phyloP scores from a whole-genome alignment of 768 basidiomycete genomes.

The Leucocoprinus sp. region DNA sequence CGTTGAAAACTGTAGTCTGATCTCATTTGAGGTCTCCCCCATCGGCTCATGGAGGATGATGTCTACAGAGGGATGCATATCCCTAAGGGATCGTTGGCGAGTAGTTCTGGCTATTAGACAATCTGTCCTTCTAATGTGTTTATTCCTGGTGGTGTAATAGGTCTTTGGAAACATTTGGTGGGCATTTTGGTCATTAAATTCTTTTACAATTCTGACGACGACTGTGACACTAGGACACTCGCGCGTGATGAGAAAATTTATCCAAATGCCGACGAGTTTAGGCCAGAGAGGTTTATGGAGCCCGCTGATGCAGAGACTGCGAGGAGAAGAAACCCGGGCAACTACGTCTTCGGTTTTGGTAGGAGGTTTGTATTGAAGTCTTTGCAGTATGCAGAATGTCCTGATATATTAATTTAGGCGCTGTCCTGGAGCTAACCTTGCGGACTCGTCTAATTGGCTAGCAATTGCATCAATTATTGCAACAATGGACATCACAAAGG shows the following conservation, averaged over 20 bases:
- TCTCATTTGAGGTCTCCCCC: conserved; percentile 43
- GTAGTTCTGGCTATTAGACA: conserved; percentile 13
- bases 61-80: conserved; percentile 49
- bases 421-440: conserved; percentile 58
- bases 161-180: conserved; percentile 61
- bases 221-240: conserved; percentile 29
- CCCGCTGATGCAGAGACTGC: conserved; percentile 20
- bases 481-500: conserved; percentile 46
- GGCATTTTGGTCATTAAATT: conserved; percentile 5
- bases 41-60: conserved; percentile 59
- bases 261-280: conserved; percentile 41
- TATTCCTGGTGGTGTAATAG: conserved; percentile 10
- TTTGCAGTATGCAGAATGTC: neutral
- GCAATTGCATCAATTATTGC: conserved; percentile 48
- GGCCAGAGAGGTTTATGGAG: conserved; percentile 44
- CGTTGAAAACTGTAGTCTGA: neutral
- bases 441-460: conserved; percentile 57
- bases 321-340: conserved; percentile 23
- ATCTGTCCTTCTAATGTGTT: conserved; percentile 6
- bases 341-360: conserved; percentile 34
- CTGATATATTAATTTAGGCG: conserved; percentile 25
- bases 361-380: conserved; percentile 23
- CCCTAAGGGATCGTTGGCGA: conserved; percentile 53
- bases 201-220: neutral
- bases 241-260: conserved; percentile 44